Percentiles rank a stretch among this genome's conserved stretches.
Evolutionary conservation across 2,329 filamentous ascomycete genomes (phyloP).

Genomic region (Penicillium italicum): DNA sequence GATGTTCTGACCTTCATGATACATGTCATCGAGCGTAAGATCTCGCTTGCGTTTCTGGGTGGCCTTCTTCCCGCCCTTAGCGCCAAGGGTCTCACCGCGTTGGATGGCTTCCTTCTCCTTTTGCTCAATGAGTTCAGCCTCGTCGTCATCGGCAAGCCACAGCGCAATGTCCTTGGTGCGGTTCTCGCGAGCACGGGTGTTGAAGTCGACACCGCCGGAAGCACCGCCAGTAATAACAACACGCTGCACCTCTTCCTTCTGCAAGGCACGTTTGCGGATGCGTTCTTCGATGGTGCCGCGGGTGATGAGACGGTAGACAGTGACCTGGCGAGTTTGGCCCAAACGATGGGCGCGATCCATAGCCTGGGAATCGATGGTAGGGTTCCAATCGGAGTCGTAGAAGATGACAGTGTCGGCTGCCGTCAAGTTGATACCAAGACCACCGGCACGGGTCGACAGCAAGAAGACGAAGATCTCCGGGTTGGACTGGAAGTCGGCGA

Average conservation of each 20-base stretch:
- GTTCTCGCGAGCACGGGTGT: constrained; percentile 84
- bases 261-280: constrained; percentile 91
- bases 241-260: constrained; percentile 98
- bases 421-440: constrained; percentile 95
- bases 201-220: constrained; percentile 87
- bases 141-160: constrained; percentile 97
- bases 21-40: constrained; percentile 86
- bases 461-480: constrained; percentile 97
- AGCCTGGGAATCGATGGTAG: constrained; percentile 95
- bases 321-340: constrained; percentile 92
- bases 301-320: constrained; percentile 95
- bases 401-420: constrained; percentile 98
- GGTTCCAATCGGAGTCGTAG: constrained; percentile 99
- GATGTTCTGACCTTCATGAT: constrained; percentile 84
- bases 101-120: constrained; percentile 82
- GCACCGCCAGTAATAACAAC: constrained; percentile 90
- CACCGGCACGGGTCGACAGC: constrained; percentile 91
- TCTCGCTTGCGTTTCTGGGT: constrained; percentile 58
- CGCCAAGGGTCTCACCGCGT: constrained; percentile 60
- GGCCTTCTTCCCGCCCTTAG: constrained; percentile 60
- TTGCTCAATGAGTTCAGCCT: constrained; percentile 88
- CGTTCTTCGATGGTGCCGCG: constrained; percentile 96
- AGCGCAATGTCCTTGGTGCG: constrained; percentile 96
- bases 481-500: constrained; percentile 91
- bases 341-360: constrained; percentile 99